Evolutionary conservation across 148 eudicot species (phyloP).

Genomic region (Hydrangea macrophylla): DNA sequence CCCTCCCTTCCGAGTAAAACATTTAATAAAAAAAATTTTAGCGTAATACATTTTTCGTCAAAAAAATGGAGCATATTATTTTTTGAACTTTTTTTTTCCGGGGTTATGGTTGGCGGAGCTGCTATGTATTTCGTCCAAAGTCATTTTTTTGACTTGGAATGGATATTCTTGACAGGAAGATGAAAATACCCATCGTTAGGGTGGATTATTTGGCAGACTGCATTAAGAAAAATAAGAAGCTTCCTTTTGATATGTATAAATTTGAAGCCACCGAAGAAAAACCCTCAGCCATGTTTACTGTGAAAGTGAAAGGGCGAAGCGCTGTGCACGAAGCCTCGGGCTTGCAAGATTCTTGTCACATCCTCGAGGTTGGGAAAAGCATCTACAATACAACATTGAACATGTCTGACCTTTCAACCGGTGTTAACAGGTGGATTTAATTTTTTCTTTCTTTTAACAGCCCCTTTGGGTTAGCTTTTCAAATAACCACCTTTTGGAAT

Average conservation of each 20-base stretch:
- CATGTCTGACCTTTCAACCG: constrained; percentile 87
- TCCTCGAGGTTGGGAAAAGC: constrained; percentile 87
- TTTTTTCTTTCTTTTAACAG: background rate
- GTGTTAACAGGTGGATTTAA: constrained; percentile 69
- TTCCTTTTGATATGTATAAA: constrained; percentile 76
- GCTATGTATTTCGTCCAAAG: constrained; percentile 1
- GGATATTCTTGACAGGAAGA: constrained; percentile 57
- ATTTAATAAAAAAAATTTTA: too few species aligned
- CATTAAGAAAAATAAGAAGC: constrained; percentile 66
- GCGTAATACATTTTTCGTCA: too few species aligned
- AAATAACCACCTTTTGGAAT: too few species aligned
- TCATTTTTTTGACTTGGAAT: constrained; percentile 5
- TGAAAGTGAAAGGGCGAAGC: constrained; percentile 93
- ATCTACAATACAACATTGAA: constrained; percentile 90
- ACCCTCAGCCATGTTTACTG: constrained; percentile 54
- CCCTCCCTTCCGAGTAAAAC: too few species aligned
- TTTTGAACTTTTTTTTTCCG: too few species aligned
- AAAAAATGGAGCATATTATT: too few species aligned
- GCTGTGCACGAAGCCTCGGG: constrained; percentile 86
- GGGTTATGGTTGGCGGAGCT: too few species aligned
- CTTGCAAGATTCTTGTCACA: constrained; percentile 84
- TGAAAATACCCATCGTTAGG: constrained; percentile 88
- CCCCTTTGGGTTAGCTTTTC: too few species aligned
- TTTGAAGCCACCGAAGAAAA: constrained; percentile 62
- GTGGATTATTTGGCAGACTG: constrained; percentile 82